Base-by-base conservation (phyloP, 2,329 filamentous ascomycete species). In the Claviceps maximensis region DNA sequence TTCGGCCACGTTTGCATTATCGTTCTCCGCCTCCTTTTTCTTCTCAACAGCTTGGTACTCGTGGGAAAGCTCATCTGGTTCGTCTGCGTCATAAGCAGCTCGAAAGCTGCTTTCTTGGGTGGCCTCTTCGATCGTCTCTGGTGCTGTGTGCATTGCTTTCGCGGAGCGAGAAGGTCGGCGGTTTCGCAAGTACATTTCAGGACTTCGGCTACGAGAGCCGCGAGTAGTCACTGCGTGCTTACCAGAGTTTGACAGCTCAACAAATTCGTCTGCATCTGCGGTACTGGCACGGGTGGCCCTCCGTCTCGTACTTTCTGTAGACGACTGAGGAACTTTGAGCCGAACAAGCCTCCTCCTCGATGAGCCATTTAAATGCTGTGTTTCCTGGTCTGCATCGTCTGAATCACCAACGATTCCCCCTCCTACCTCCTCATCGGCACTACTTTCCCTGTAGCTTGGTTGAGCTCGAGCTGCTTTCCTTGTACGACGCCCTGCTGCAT, bases 221-320 rank as follows among this genome's bases (percentile, higher is more conserved):
- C 69, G 69, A 41, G 76, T 71, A 2, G 70, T 62, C 42, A 71
- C 71, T 21, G 73, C 74, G 57, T 84, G 80, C 53, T 71, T 74
- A n/a, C 80, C 81, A 8, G 80, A 83, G 58, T 72, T 77, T 6
- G 80, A 77, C 15, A 84, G 68, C 59, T 83, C 78, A 4, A 82
- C 63, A 7, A 82, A 72, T 4, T 74, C 70, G 45, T 80, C 77
- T 0, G 71, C 69, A 47, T 81, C 78, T 46, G 75, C 78, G 3
- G 78, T 79, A 52, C 68, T 73, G 17, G 75, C 77, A 33, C 79
- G 69, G 12, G 79, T 81, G 10, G 68, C 62, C 58, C 77, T 70
- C 36, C 78, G 71, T 41, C 72, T 71, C 1, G 60, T 60, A 33
- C 54, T 61, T 25, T 57, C 58, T 4, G 56, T 54, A 40, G 60